These are phyloP conservation scores for Candida boleticola DNA, from an alignment of 805 yeast genomes.

Conservation along the genomic window DNA sequence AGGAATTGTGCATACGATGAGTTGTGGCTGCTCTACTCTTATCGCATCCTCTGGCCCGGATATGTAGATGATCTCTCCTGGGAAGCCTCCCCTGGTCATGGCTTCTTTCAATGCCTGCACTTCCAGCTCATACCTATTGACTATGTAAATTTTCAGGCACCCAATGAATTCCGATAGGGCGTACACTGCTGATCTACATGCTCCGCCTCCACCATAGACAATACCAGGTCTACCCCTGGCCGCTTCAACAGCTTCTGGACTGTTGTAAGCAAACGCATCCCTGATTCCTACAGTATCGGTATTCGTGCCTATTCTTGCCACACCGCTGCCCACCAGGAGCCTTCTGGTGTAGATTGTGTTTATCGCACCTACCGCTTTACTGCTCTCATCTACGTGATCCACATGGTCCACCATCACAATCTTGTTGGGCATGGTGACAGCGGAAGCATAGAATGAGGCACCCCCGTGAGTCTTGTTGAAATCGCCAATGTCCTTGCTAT, in stretches of 20 bases:
- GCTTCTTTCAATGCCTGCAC: conserved; percentile 17
- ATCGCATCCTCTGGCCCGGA: conserved; percentile 22
- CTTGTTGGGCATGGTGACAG: conserved; percentile 33
- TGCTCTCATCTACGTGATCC: conserved; percentile 25
- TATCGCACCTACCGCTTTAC: conserved; percentile 31
- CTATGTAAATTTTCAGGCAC: conserved; percentile 25
- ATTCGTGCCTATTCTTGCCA: conserved; percentile 28
- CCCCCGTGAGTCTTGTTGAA: conserved; percentile 14
- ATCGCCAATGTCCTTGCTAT: conserved; percentile 18
- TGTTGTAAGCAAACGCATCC: conserved; percentile 21
- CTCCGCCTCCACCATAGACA: conserved; percentile 37
- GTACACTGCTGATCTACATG: conserved; percentile 31
- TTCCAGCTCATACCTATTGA: conserved; percentile 27
- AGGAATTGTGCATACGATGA: conserved; percentile 29
- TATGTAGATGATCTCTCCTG: conserved; percentile 24
- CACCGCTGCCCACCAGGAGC: conserved; percentile 10
- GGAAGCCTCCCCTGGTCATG: conserved; percentile 21
- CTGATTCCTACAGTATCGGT: conserved; percentile 33
- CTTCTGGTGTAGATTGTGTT: conserved; percentile 29
- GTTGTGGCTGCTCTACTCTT: conserved; percentile 14
- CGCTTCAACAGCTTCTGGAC: conserved; percentile 8
- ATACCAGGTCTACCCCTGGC: conserved; percentile 20
- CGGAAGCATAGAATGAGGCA: conserved; percentile 22
- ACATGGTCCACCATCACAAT: conserved; percentile 23
- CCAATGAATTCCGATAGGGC: conserved; percentile 24